phyloP scores from a whole-genome alignment of 768 basidiomycete species.

The Tylopilus sp. region DNA sequence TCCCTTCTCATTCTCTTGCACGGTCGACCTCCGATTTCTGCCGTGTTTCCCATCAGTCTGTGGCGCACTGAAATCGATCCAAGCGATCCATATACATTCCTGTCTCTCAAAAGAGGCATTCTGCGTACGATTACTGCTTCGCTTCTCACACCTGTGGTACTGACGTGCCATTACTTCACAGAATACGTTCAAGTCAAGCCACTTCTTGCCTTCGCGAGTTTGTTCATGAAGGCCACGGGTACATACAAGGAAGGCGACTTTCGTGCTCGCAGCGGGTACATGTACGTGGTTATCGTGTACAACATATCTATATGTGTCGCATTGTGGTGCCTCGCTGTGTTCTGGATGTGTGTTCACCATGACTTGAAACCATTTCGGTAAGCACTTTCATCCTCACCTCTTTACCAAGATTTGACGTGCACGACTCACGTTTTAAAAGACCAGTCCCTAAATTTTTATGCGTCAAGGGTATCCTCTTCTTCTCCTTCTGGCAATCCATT shows the following conservation, averaged over 20 bases:
- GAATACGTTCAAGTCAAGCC: constrained; percentile 99
- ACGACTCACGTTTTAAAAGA: constrained; percentile 34
- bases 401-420: not conserved
- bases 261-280: constrained; percentile 80
- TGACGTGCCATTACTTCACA: constrained; percentile 30
- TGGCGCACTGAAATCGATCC: constrained; percentile 86
- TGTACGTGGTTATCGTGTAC: constrained; percentile 86
- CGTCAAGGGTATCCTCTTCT: constrained; percentile 97
- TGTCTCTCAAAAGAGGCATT: constrained; percentile 93
- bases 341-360: constrained; percentile 90
- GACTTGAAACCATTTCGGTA: constrained; percentile 89
- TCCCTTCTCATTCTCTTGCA: constrained; percentile 90
- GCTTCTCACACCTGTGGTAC: not conserved
- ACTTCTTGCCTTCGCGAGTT: constrained; percentile 74
- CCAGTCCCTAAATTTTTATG: constrained; percentile 97
- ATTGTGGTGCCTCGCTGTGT: constrained; percentile 91
- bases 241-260: constrained; percentile 91
- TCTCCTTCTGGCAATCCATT: constrained; percentile 97
- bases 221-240: constrained; percentile 81
- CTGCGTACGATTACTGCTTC: constrained; percentile 54
- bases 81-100: constrained; percentile 91
- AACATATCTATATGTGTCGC: constrained; percentile 77
- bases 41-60: constrained; percentile 83
- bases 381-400: constrained; percentile 18
- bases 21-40: constrained; percentile 83